A percentile compares a stretch with the other conserved stretches of the same genome.
Conservation (phyloP, 345 rosid species). For the Pistacia atlantica region DNA sequence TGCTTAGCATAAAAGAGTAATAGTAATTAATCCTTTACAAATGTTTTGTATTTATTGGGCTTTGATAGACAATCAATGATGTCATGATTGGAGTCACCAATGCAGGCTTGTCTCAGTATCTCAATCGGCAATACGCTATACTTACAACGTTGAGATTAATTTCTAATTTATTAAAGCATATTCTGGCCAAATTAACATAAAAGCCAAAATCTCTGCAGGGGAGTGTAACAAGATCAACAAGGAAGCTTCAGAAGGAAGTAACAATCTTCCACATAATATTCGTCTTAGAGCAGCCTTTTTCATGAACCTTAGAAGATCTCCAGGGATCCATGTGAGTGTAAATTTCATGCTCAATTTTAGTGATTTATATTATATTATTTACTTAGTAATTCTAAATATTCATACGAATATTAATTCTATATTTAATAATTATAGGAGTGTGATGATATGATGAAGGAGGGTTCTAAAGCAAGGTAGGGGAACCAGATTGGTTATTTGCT, state of each 20-base stretch:
- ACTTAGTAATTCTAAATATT: no score
- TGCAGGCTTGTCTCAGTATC: conserved; percentile 47
- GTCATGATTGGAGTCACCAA: conserved; percentile 37
- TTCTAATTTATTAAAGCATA: no score
- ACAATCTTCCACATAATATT: conserved; percentile 23
- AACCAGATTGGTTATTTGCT: conserved; percentile 38
- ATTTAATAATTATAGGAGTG: conserved; percentile 20
- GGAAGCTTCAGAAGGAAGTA: not conserved
- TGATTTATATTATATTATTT: no score
- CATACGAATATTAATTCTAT: not conserved
- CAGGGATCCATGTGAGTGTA: no score
- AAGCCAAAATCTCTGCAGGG: not conserved
- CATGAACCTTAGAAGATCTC: conserved; percentile 15
- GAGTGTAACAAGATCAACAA: not conserved
- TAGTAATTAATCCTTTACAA: no score
- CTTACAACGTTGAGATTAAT: not conserved
- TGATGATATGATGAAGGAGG: conserved; percentile 32
- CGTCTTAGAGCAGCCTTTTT: conserved; percentile 39
- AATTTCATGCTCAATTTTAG: no score
- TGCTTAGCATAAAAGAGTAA: no score
- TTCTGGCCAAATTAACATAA: not conserved
- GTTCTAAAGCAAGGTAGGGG: conserved; percentile 34
- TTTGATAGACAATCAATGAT: conserved; percentile 42
- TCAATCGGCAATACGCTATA: conserved; percentile 36
- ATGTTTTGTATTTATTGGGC: not conserved